Evolutionary conservation across 371 early-diverging fungal genomes (phyloP), one percentile per base, ranked within the genome.

Genomic region (Mucor circinelloides): DNA sequence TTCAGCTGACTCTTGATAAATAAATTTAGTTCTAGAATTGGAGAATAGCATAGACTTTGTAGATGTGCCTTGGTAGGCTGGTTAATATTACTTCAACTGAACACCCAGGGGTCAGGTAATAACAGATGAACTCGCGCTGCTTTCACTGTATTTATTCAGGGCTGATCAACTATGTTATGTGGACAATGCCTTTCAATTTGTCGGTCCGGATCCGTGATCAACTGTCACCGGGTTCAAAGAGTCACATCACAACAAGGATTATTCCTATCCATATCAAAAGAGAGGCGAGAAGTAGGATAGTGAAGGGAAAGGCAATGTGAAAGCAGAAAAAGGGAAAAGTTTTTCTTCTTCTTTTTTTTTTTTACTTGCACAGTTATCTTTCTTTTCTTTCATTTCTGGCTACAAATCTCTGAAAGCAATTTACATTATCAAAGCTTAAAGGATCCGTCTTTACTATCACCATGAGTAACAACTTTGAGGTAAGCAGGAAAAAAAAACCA

Each of bases 381-480:
- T 2, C 21, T 6, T 23, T 50, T 50, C 3, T 25, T 50, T 50
- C 12, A 2, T 50, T 12, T 50, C 25, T 13, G 8, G 2, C 12
- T 50, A 19, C 25, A 50, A 44, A 6, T 44, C n/a, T 19, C 44
- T 19, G n/a, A 44, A 19, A n/a, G 19, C n/a, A 6, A 19, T 50
- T 40, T 50, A 25, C 50, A 6, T 23, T 23, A 50, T 6, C 23
- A 25, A 50, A 50, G 36, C 10, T 8, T 10, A 25, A 50, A 50
- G 23, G 23, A 19, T 25, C 50, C 21, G 50, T 12, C 8, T 50
- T 25, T 50, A 25, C 50, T 25, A 50, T 25, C 12, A 44, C 6
- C 50, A 55, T 55, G 55, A 31, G 31, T 31, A 55, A 55, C 19
- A 55, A 55, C 5, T 55, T 55, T n/a, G 55, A 55, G 31, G 55